Evolutionary conservation across 345 rosid species (phyloP).

Genomic region (Citrus australasica): DNA sequence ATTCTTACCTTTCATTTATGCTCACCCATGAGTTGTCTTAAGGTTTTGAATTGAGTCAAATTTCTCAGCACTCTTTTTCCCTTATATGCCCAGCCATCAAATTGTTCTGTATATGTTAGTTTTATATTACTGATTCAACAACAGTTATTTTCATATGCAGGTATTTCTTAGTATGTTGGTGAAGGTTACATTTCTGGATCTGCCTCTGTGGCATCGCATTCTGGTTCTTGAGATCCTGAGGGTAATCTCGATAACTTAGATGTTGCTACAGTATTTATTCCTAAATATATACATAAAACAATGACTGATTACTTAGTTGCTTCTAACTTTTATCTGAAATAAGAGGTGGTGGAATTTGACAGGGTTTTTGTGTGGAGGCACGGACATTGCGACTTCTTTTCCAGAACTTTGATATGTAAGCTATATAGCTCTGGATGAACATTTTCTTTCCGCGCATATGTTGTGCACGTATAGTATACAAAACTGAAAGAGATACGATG

Average conservation of each 20-base stretch:
- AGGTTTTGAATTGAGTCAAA: not conserved
- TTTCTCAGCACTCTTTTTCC: not conserved
- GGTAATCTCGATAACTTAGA: slow-evolving; percentile 43
- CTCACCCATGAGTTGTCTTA: not conserved
- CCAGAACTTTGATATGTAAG: slow-evolving; percentile 97
- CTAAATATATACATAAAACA: not conserved
- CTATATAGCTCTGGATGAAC: slow-evolving; percentile 12
- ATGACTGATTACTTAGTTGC: not conserved
- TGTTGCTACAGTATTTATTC: not conserved
- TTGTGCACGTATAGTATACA: slow-evolving; percentile 4
- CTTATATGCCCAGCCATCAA: not conserved
- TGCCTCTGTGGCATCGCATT: slow-evolving; percentile 98
- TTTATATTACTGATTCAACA: not conserved
- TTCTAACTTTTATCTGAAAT: slow-evolving; percentile 10
- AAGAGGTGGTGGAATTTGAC: slow-evolving; percentile 30
- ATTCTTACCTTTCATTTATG: not conserved
- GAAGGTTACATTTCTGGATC: slow-evolving; percentile 85
- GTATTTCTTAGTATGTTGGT: slow-evolving; percentile 96
- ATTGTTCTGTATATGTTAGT: not conserved
- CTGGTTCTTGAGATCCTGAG: slow-evolving; percentile 98
- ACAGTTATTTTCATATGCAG: slow-evolving; percentile 37
- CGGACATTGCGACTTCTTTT: slow-evolving; percentile 76
- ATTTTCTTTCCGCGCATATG: slow-evolving; percentile 18
- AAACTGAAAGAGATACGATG: not conserved
- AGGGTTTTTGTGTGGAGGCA: slow-evolving; percentile 99